These are phyloP conservation scores for Termitomyces sp. DNA, from an alignment of 768 basidiomycete species.

Conservation along the genomic window DNA sequence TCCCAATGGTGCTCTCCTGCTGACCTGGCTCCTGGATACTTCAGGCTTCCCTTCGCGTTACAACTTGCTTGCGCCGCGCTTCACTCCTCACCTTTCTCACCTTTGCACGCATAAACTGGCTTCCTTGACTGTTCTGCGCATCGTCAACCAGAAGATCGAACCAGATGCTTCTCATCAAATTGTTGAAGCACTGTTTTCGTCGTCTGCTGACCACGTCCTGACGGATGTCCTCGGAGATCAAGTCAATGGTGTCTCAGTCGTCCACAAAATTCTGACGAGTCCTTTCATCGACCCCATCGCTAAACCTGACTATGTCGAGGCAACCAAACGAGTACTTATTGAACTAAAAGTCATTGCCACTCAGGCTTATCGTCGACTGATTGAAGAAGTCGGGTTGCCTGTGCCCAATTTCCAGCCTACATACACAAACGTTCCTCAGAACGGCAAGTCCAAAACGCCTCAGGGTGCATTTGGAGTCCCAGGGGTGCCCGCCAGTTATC, in stretches of 20 bases:
- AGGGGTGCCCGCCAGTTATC: constrained; percentile 75
- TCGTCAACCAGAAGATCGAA: constrained; percentile 96
- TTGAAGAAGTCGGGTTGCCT: constrained; percentile 92
- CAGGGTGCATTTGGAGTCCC: constrained; percentile 64
- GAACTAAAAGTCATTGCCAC: constrained; percentile 92
- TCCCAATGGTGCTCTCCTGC: constrained; percentile 91
- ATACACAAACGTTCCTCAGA: constrained; percentile 61
- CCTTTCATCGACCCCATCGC: constrained; percentile 74
- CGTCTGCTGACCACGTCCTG: constrained; percentile 83
- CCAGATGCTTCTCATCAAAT: constrained; percentile 84
- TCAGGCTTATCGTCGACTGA: constrained; percentile 88
- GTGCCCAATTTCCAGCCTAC: constrained; percentile 85
- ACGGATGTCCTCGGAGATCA: constrained; percentile 95
- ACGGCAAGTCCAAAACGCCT: constrained; percentile 57
- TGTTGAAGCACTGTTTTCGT: constrained; percentile 88
- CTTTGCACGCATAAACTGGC: constrained; percentile 98
- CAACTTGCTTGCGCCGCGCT: constrained; percentile 89
- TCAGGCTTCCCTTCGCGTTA: constrained; percentile 96
- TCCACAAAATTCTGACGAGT: constrained; percentile 90
- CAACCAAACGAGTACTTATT: constrained; percentile 86
- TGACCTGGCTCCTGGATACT: constrained; percentile 96
- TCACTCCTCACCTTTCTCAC: constrained; percentile 94
- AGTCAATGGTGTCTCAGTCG: constrained; percentile 90
- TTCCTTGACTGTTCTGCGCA: constrained; percentile 89
- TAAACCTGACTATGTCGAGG: constrained; percentile 72